Percentiles rank a stretch among this genome's conserved stretches.
Conservation (phyloP, 2,329 filamentous ascomycete species). For the Tolypocladium cylindrosporum region DNA sequence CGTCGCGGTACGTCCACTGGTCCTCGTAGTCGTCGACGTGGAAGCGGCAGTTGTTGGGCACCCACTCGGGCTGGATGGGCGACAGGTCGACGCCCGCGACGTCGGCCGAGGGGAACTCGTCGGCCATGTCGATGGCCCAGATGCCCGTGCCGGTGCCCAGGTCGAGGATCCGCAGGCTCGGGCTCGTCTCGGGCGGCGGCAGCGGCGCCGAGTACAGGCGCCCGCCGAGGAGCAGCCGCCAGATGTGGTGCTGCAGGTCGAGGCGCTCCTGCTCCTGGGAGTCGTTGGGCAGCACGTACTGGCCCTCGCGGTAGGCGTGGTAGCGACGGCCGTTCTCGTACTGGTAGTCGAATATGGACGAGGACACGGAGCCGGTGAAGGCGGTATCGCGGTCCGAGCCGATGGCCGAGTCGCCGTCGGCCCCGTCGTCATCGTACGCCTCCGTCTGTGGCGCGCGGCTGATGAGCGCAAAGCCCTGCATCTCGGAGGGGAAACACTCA, state of each 20-base stretch:
- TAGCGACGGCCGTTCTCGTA: slow-evolving; percentile 40
- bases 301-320: slow-evolving; percentile 34
- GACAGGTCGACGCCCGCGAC: slow-evolving; percentile 44
- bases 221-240: slow-evolving; percentile 33
- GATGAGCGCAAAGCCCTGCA: not conserved
- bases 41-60: slow-evolving; percentile 54
- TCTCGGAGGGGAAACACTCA: slow-evolving; percentile 1
- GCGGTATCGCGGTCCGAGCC: slow-evolving; percentile 18
- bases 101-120: slow-evolving; percentile 25
- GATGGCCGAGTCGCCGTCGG: slow-evolving; percentile 22
- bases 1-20: slow-evolving; percentile 27
- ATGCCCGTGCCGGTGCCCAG: slow-evolving; percentile 53
- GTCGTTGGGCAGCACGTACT: slow-evolving; percentile 38
- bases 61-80: slow-evolving; percentile 47
- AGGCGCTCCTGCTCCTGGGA: slow-evolving; percentile 43
- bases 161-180: slow-evolving; percentile 36
- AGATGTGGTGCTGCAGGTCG: slow-evolving; percentile 45
- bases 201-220: slow-evolving; percentile 36
- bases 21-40: slow-evolving; percentile 55
- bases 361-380: slow-evolving; percentile 26
- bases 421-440: slow-evolving; percentile 8
- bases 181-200: slow-evolving; percentile 6
- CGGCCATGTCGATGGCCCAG: slow-evolving; percentile 49
- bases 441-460: slow-evolving; percentile 2
- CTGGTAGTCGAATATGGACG: slow-evolving; percentile 31